These are phyloP conservation scores for Pholiota molesta DNA, from an alignment of 768 basidiomycete genomes.

Conservation along the genomic window DNA sequence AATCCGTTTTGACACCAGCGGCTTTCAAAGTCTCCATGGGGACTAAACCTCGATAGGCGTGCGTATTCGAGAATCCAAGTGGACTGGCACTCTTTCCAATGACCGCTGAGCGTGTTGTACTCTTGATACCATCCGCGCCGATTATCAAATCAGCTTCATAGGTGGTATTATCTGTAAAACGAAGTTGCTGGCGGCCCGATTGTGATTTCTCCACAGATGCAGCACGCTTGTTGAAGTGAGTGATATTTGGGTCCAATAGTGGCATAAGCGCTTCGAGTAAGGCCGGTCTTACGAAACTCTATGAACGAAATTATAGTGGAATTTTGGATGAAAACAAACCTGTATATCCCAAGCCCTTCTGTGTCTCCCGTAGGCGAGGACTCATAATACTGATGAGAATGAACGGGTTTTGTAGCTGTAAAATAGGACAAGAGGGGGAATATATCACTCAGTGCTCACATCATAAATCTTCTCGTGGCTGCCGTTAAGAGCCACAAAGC, in stretches of 20 bases:
- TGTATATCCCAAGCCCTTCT: constrained; percentile 47
- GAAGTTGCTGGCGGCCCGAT: constrained; percentile 35
- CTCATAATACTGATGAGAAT: constrained; percentile 11
- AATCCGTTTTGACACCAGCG: constrained; percentile 44
- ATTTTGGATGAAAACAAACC: constrained; percentile 27
- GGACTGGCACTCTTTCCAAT: constrained; percentile 48
- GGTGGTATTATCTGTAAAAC: constrained; percentile 52
- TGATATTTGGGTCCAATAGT: constrained; percentile 40
- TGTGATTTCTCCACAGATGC: constrained; percentile 31
- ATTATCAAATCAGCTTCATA: constrained; percentile 46
- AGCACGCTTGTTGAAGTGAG: constrained; percentile 57
- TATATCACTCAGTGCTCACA: constrained; percentile 34
- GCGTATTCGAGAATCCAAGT: constrained; percentile 46
- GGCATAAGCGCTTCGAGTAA: constrained; percentile 52
- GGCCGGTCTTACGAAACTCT: constrained; percentile 39
- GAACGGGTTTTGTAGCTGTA: not conserved
- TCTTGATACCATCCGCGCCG: constrained; percentile 55
- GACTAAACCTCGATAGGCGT: constrained; percentile 53
- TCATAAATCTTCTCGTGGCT: constrained; percentile 47
- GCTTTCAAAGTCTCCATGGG: constrained; percentile 38
- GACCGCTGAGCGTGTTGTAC: constrained; percentile 47
- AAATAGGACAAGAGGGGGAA: not conserved
- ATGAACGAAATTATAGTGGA: not conserved
- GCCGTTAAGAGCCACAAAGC: constrained; percentile 44
- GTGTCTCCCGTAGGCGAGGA: constrained; percentile 29